A percentile compares a stretch with the other conserved stretches of the same genome.
These are phyloP conservation scores for Aureobasidium vineae DNA, from an alignment of 2,329 filamentous ascomycete species.

Conservation along the genomic window DNA sequence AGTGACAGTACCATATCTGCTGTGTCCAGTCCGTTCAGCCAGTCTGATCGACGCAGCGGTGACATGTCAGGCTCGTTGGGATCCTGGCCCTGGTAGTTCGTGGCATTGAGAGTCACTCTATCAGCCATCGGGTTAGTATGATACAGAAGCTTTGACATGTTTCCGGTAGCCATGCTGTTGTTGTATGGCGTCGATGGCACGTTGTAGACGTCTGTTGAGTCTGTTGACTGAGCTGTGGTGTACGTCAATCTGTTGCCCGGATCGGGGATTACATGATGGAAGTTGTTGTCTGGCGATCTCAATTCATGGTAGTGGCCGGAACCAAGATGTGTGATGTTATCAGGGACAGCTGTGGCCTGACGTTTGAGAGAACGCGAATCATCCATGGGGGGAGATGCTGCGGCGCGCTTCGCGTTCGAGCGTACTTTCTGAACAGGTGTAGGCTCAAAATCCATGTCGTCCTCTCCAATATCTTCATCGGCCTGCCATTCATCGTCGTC, in stretches of 20 bases:
- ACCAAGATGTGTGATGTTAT: not conserved
- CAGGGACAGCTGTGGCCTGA: not conserved
- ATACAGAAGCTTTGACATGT: not conserved
- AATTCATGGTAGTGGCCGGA: no score
- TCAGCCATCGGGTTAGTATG: not conserved
- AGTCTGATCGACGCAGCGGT: slow-evolving; percentile 51
- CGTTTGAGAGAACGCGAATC: not conserved
- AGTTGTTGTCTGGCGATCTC: not conserved
- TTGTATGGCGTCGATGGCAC: slow-evolving; percentile 48
- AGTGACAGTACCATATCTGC: not conserved
- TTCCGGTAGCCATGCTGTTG: not conserved
- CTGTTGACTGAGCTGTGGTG: not conserved
- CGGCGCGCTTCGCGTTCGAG: slow-evolving; percentile 35
- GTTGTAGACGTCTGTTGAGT: not conserved
- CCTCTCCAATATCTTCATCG: slow-evolving; percentile 23
- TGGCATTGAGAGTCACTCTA: not conserved
- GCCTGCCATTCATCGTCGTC: slow-evolving; percentile 25
- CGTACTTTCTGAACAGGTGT: slow-evolving; percentile 22
- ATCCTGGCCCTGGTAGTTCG: not conserved
- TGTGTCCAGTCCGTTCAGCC: slow-evolving; percentile 32
- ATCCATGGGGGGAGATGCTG: not conserved
- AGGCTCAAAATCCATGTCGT: not conserved
- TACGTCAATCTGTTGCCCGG: slow-evolving; percentile 31
- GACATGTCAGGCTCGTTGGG: not conserved
- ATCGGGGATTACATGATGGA: not conserved